These are phyloP conservation scores for Gymnopilus dilepis DNA, from an alignment of 768 basidiomycete species.

Conservation along the genomic window DNA sequence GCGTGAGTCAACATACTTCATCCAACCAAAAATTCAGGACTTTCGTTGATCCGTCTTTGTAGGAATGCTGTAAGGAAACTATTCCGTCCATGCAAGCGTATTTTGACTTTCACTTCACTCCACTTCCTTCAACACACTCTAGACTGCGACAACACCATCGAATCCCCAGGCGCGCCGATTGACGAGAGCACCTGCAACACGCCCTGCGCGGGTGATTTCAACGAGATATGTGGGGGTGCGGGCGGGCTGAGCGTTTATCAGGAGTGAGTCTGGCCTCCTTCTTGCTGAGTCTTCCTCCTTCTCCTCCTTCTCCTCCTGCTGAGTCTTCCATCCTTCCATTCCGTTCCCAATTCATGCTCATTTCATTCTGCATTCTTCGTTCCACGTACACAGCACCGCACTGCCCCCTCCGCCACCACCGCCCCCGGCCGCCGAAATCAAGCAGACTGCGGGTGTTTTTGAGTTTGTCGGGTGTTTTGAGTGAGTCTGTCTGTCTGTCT, in stretches of 20 bases:
- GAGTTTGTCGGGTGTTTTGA: not conserved
- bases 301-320: not conserved
- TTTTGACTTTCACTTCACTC: not conserved
- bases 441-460: not conserved
- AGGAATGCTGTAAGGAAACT: conserved; percentile 1
- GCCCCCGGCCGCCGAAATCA: not conserved
- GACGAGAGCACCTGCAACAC: not conserved
- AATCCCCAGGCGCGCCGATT: not conserved
- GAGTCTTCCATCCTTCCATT: not conserved
- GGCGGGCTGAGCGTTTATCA: not conserved
- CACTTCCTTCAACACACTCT: not conserved
- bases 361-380: too few species aligned
- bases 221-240: not conserved
- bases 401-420: not conserved
- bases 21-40: not conserved
- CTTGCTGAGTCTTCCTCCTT: too few species aligned
- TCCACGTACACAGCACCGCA: not conserved
- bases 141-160: not conserved
- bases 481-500: not conserved
- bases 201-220: not conserved
- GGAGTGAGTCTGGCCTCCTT: not conserved
- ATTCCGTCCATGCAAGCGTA: too few species aligned
- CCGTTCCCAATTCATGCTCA: too few species aligned
- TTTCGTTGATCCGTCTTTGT: not conserved
- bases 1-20: not conserved